These are phyloP conservation scores for Solanum pimpinellifolium DNA, from an alignment of 257 asterid species.

Conservation along the genomic window DNA sequence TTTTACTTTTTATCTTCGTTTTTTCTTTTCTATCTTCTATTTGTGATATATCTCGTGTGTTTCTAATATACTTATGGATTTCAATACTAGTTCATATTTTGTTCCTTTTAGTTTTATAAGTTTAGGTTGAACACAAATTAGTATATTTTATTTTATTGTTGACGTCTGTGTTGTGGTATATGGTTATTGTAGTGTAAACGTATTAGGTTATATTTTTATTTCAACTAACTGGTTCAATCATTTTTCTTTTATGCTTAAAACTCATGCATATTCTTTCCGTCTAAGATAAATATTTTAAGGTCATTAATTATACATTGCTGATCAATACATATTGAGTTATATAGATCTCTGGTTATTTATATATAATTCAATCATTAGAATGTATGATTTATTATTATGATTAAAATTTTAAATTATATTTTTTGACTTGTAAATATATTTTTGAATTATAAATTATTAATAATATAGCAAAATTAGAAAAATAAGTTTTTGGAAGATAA, in stretches of 20 bases:
- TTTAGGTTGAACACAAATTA: background rate
- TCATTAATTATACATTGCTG: no score
- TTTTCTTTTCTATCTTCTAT: no score
- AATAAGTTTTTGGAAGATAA: background rate
- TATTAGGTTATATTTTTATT: no score
- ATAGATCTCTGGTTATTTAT: background rate
- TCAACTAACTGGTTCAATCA: background rate
- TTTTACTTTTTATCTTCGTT: background rate
- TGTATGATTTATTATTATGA: background rate
- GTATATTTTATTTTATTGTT: background rate
- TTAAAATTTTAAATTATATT: background rate
- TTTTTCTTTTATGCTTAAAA: no score
- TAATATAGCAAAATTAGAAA: no score
- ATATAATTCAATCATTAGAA: background rate
- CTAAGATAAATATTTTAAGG: background rate
- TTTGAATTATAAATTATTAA: background rate
- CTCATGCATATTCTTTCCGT: background rate
- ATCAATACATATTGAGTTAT: background rate
- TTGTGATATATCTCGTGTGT: no score
- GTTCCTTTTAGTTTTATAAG: background rate
- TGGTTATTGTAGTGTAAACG: no score
- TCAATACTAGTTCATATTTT: no score
- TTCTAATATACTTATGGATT: no score
- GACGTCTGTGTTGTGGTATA: accelerated
- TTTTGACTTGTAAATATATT: background rate